Evolutionary conservation across 805 yeast genomes (phyloP).

Genomic region (Pichia nanzhaoensis): DNA sequence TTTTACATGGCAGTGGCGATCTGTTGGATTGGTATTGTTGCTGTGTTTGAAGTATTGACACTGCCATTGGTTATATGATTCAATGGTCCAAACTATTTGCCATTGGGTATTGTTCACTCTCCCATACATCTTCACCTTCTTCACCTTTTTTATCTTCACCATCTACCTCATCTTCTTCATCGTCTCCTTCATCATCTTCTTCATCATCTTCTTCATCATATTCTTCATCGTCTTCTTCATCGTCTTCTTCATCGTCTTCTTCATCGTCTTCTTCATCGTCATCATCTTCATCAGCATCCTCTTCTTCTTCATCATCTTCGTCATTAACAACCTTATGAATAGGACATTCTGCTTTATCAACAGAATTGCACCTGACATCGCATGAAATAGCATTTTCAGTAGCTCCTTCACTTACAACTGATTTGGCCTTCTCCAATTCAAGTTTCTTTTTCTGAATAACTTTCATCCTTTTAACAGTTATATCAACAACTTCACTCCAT

Average conservation of each 20-base stretch:
- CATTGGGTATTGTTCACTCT: background rate
- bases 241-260: background rate
- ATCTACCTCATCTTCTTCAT: conserved; percentile 7
- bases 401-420: conserved; percentile 37
- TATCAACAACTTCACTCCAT: conserved; percentile 88
- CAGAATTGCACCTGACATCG: conserved; percentile 35
- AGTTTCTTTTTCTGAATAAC: conserved; percentile 49
- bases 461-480: conserved; percentile 64
- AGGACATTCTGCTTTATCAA: conserved; percentile 34
- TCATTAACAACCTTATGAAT: conserved; percentile 31
- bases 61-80: background rate
- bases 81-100: background rate
- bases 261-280: conserved; percentile 2
- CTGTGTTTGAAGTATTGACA: no score
- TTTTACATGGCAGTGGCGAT: no score
- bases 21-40: no score
- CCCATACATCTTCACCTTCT: conserved; percentile 1
- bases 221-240: background rate
- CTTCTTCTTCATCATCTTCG: conserved; percentile 13
- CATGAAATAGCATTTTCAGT: conserved; percentile 39
- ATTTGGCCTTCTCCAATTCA: conserved; percentile 39
- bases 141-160: conserved; percentile 5
- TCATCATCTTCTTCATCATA: conserved; percentile 7
- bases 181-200: conserved; percentile 4
- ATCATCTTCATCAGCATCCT: conserved; percentile 12